Base-by-base conservation (phyloP, 257 asterid genomes). In the Salvia hispanica region DNA sequence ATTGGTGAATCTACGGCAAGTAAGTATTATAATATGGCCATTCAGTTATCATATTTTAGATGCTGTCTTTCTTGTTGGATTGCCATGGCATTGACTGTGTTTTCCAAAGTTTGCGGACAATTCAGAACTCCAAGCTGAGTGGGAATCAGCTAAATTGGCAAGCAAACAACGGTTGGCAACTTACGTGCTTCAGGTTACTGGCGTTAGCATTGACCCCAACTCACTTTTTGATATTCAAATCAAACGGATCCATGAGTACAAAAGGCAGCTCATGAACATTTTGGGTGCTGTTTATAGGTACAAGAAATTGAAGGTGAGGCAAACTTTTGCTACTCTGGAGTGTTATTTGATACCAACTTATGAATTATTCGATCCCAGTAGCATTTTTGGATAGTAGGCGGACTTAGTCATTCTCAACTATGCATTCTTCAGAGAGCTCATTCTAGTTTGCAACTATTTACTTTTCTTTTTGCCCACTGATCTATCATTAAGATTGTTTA, bases 201-300 rank as follows among this genome's bases (percentile, higher is more conserved):
- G 97, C 48, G 88, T 77, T 72, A 88, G 76, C 79, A 83, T 94
- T 71, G 91, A 88, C 77, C 96, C 96, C 10, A 87, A 87, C 51
- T 79, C 95, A 56, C 91, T 94, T 67, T 94, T 94, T 76, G 99
- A 94, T 78, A 94, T 91, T 76, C 99, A 94, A 91, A 90, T 94
- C 77, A 94, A 94, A 71, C 97, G 97, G 69, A 94, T 94, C 79
- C 99, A 94, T 74, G 99, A 94, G 66, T 94, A 94, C 77, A 94
- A 94, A 82, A 91, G 99, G 73, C 99, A 94, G 85, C 95, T 94
- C 79, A 78, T 94, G 50, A 94, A 94, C 82, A 83, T 94, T 76
- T 72, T 91, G 88, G 92, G 92, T 40, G 84, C 91, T 64, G 85
- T 94, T 78, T 94, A 94, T 77, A 78, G 96, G 80, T 94, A 91